Evolutionary conservation across 352 stramenopile genomes (phyloP), one percentile per base, ranked within the genome.

Genomic region (Phytophthora chlamydospora): DNA sequence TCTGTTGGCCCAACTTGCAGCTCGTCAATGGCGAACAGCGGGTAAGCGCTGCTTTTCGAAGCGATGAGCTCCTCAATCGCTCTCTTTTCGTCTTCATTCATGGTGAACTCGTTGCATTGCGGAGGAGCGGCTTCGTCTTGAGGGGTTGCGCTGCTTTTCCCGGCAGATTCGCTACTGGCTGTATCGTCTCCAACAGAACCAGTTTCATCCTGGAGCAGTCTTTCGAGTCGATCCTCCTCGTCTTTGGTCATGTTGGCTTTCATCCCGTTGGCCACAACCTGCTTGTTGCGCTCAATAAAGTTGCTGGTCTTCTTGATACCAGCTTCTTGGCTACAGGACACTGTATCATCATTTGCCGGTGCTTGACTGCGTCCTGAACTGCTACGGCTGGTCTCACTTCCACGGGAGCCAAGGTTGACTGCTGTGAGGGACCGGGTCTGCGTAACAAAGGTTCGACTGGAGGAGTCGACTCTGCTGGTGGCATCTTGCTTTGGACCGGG

Each of bases 251-350:
- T 69, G 21, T 85, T 83, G 0, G 68, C 53, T 52, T 71, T 76
- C 74, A 83, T 83, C 6, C 76, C 74, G 31, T 80, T 80, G 6
- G 68, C 68, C 13, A 78, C 73, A 16, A 85, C 50, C 33, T 82
- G 52, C 16, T 76, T 80, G 62, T 86, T 86, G 12, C 81, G 77
- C 47, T 86, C 66, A 38, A 89, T 68, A 44, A 83, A 88, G 40
- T 81, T 65, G 33, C 40, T 63, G 34, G 6, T 47, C 32, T 64
- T 75, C 50, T 71, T 71, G 16, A 2, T 2, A 12, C 32, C 12
- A 41, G 13, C 21, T 47, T 24, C 11, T 58, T 39, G 33, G 40
- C 2, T 29, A 21, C 38, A 44, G 21, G 19, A 13, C 21, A 27
- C 39, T 13, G 4, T 46, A 19, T 45, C 35, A 14, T 59, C 33